Percentiles rank a stretch among this genome's conserved stretches.
Evolutionary conservation across 345 rosid species (phyloP).

Genomic region (Aurinia saxatilis): DNA sequence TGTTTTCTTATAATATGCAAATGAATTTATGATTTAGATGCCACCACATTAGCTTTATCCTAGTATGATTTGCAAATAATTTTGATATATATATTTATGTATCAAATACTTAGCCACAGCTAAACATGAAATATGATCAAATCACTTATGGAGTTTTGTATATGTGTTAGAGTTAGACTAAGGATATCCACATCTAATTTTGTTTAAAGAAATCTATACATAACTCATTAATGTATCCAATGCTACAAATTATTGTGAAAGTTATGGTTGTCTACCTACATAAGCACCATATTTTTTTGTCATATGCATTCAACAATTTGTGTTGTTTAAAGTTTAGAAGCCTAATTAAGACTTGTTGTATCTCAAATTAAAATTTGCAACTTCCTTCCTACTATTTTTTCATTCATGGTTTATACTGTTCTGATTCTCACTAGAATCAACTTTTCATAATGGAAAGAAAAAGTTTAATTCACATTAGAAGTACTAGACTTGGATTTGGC

Average conservation of each 20-base stretch:
- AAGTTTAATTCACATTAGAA: background rate
- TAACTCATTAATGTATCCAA: background rate
- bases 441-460: slow-evolving; percentile 3
- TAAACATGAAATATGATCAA: background rate
- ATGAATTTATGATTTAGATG: too few species aligned
- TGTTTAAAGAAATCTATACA: background rate
- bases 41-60: too few species aligned
- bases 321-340: background rate
- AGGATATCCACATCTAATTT: background rate
- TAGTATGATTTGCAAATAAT: too few species aligned
- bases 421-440: background rate
- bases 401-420: background rate
- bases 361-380: background rate
- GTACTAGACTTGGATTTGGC: background rate
- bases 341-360: background rate
- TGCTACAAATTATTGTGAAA: background rate
- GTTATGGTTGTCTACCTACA: background rate
- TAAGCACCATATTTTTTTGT: background rate
- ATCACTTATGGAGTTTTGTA: background rate
- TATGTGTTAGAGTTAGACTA: background rate
- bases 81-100: background rate
- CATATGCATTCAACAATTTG: background rate
- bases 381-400: background rate
- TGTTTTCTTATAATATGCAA: too few species aligned
- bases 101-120: background rate